A percentile compares a stretch with the other conserved stretches of the same genome.
phyloP scores from a whole-genome alignment of 352 stramenopile genomes.

The Aphanomyces cochlioides region DNA sequence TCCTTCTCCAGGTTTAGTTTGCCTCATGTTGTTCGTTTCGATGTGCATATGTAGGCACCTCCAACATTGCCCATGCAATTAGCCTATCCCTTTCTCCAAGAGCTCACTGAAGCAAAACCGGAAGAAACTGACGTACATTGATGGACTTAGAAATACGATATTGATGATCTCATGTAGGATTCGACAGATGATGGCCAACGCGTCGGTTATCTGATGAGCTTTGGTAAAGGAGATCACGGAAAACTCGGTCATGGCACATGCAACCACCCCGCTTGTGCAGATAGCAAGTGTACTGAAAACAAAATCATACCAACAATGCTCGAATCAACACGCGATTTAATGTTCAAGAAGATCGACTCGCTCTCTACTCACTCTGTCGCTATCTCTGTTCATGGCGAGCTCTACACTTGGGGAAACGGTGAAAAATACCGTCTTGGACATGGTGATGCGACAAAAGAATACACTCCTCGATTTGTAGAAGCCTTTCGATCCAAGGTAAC shows the following conservation, averaged over 20 bases:
- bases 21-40: background rate
- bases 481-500: conserved; percentile 54
- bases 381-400: conserved; percentile 56
- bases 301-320: conserved; percentile 66
- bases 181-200: conserved; percentile 35
- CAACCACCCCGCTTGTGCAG: conserved; percentile 52
- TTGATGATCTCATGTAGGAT: background rate
- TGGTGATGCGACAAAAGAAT: conserved; percentile 68
- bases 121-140: conserved; percentile 33
- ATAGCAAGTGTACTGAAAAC: conserved; percentile 82
- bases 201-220: conserved; percentile 68
- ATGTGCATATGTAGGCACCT: background rate
- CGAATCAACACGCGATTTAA: conserved; percentile 44
- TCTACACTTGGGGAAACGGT: conserved; percentile 79
- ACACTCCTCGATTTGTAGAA: conserved; percentile 57
- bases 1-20: conserved; percentile 40
- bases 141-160: background rate
- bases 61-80: conserved; percentile 8
- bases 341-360: conserved; percentile 71
- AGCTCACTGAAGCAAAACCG: conserved; percentile 38
- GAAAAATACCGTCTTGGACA: conserved; percentile 80
- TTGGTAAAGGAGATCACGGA: conserved; percentile 79
- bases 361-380: conserved; percentile 79
- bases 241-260: conserved; percentile 79
- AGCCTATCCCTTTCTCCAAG: conserved; percentile 36